phyloP scores from a whole-genome alignment of 169 alveolate genomes.

The Plasmodium blacklocki region DNA sequence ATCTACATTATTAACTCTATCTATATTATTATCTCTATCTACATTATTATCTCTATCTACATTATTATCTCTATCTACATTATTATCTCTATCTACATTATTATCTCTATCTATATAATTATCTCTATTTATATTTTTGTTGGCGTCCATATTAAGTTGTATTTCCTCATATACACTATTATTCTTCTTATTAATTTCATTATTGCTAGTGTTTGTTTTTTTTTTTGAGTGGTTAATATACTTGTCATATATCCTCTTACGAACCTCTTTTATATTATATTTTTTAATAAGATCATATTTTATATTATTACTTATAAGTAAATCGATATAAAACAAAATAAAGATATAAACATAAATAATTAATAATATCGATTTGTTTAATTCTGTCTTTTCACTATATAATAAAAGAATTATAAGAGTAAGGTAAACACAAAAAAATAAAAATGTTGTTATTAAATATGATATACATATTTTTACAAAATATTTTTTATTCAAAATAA shows the following conservation, averaged over 20 bases:
- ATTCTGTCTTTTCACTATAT: neutral
- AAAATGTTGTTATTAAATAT: constrained; percentile 32
- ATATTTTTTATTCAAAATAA: constrained; percentile 36
- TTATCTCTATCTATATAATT: neutral
- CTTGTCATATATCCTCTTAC: constrained; percentile 29
- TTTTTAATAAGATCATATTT: constrained; percentile 26
- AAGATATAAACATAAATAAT: constrained; percentile 35
- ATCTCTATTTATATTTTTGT: neutral
- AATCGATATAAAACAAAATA: constrained; percentile 42
- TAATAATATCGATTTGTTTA: constrained; percentile 24
- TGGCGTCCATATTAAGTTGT: neutral
- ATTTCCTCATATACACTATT: neutral
- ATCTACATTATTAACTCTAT: too few relatives aligned
- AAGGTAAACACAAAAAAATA: constrained; percentile 51
- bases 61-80: too few relatives aligned
- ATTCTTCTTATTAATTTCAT: neutral
- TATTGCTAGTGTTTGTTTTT: neutral
- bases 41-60: too few relatives aligned
- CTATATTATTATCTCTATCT: neutral
- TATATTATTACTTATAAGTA: constrained; percentile 39
- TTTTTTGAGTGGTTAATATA: neutral
- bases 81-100: too few relatives aligned
- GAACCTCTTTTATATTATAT: constrained; percentile 50
- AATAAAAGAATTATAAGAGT: constrained; percentile 19
- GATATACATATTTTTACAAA: constrained; percentile 28